Evolutionary conservation across 2,329 filamentous ascomycete genomes (phyloP).

Genomic region (Ambrosiella beaveri): DNA sequence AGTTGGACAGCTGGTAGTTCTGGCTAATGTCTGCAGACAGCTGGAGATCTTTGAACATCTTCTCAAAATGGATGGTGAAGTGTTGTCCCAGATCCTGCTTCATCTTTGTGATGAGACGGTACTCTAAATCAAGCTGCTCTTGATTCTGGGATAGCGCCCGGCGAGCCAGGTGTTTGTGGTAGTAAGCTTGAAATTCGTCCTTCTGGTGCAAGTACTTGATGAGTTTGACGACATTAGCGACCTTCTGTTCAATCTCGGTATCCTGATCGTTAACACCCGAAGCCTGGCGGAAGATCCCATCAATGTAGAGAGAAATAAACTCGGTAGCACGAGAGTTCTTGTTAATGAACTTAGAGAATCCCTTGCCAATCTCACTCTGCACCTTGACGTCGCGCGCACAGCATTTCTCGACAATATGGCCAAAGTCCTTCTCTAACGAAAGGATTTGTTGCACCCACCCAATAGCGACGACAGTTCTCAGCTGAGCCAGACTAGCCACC

Average conservation of each 20-base stretch:
- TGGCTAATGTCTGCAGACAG: constrained; percentile 69
- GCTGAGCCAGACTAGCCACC: constrained; percentile 26
- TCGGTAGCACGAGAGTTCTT: constrained; percentile 71
- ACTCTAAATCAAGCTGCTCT: constrained; percentile 70
- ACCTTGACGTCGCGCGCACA: constrained; percentile 62
- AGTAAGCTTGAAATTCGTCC: constrained; percentile 91
- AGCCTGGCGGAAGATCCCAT: constrained; percentile 87
- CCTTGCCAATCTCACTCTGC: constrained; percentile 67
- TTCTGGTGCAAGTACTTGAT: constrained; percentile 81
- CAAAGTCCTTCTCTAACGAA: constrained; percentile 73
- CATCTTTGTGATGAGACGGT: constrained; percentile 91
- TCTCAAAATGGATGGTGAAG: constrained; percentile 83
- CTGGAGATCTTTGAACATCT: constrained; percentile 95
- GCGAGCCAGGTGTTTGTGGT: constrained; percentile 89
- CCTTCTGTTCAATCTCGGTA: constrained; percentile 60
- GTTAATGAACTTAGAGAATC: constrained; percentile 89
- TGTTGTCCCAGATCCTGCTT: constrained; percentile 90
- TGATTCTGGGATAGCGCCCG: constrained; percentile 78
- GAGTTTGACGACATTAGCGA: constrained; percentile 79
- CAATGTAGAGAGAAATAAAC: constrained; percentile 89
- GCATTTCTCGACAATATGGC: constrained; percentile 55
- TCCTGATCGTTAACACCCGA: constrained; percentile 66
- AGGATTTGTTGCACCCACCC: constrained; percentile 93
- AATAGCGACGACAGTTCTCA: constrained; percentile 73
- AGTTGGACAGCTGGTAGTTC: constrained; percentile 35